Base-by-base conservation (phyloP, 805 yeast genomes). In the Danielozyma ontarioensis region DNA sequence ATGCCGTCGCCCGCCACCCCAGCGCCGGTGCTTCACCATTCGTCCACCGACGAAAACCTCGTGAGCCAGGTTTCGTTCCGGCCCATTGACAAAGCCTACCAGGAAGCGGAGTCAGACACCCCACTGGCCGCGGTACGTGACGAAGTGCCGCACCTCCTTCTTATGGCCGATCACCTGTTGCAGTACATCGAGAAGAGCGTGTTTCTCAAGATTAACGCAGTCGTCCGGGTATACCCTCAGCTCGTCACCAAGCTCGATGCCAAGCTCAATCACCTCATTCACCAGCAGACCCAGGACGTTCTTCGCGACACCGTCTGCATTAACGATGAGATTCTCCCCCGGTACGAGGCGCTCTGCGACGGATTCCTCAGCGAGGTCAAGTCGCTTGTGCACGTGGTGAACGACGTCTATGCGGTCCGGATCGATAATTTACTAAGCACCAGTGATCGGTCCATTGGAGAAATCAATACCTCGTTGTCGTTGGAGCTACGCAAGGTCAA, bases 361-460 rank as follows among this genome's bases (percentile, higher is more conserved):
- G 62, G 58, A 2, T 51, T 60, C 16, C 45, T 58, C 13, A 53
- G 56, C 29, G 71, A 66, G 36, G 50, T 59, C 28, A 58, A 52
- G 35, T 51, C 67, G 5, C 46, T 64, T 8, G 48, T 55, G 25
- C 66, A 59, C 27, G 40, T 58, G 35, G 58, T 62, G 12, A 64
- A 66, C 37, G 68, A 61, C 31, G 55, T 68, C 33, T 70, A 71
- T 39, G 72, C 80, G 0, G 68, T 69, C 35, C 68, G 66, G 48
- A 69, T 80, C 25, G 88, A 82, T 46, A 77, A 73, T 31, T 50
- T 80, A 35, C 59, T 82, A 29, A 76, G 80, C 12, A 64, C 69
- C 24, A 76, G 83, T 32, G 88, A 82, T 55, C 62, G 89, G 41
- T 71, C 82, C 8, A 73, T 79, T 37, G 82, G 86, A 39, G 89